Evolutionary conservation across 2,329 filamentous ascomycete species (phyloP), one percentile per base, ranked within the genome.

Genomic region (Rutstroemia sp.): DNA sequence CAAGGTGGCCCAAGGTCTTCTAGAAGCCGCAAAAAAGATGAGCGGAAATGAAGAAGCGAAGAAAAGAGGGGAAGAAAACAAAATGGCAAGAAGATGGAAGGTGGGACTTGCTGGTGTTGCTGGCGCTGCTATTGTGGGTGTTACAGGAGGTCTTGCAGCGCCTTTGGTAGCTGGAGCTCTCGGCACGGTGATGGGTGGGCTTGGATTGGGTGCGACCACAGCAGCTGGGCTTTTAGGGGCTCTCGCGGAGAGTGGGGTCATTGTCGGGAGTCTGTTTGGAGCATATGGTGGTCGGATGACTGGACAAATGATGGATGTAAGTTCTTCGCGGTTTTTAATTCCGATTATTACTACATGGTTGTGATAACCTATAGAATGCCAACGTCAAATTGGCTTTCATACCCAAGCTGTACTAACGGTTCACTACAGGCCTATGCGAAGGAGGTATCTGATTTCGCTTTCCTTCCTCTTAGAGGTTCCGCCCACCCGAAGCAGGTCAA

Each of bases 201-300:
- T 89, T 10, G 89, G 89, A 2, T 77, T 96, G 1, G 85, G 86
- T 17, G 79, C 84, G 1, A 85, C 84, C 2, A 84, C 86, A 21
- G 87, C 89, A 10, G 89, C 91, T 19, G 84, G 84, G 1, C 83
- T 96, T 53, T 75, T 97, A 0, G 92, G 92, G 10, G 80, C 84
- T 17, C 78, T 96, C 66, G 87, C 90, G 2, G 86, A 92, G 39
- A 94, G 87, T 60, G 82, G 86, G 5, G 80, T 94, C 16, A 76
- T 91, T 44, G 86, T 96, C 30, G 92, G 92, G 16, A 83, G 87
- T 39, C 75, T 97, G 41, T 96, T 97, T 67, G 94, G 94, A 8
- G 89, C 94, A n/a, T 96, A 95, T 68, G 88, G 88, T 45, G 84
- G 86, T 1, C 82, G 86, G 38, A 92, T 95, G 78, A 88, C 88